A percentile compares a stretch with the other conserved stretches of the same genome.
Evolutionary conservation across 169 alveolate species (phyloP).

Genomic region (Eimeria mitis): DNA sequence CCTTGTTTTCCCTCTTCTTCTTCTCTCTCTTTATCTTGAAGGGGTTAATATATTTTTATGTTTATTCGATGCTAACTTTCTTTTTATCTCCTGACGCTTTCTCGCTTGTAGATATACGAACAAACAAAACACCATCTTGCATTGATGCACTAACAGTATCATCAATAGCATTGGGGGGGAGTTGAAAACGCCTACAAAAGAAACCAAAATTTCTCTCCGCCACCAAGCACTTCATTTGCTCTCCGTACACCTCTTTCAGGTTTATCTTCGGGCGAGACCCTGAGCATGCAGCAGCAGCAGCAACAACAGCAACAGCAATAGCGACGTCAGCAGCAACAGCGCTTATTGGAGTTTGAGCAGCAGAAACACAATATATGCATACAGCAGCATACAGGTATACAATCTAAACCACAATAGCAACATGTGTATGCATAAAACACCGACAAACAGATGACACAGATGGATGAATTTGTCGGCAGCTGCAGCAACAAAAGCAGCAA

Average conservation of each 20-base stretch:
- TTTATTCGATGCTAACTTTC: constrained; percentile 28
- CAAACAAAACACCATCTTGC: constrained; percentile 74
- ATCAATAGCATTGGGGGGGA: constrained; percentile 71
- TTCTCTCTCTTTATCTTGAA: background rate
- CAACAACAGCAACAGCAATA: background rate
- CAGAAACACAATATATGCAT: background rate
- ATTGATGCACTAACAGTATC: constrained; percentile 76
- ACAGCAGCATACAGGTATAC: background rate
- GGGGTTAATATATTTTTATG: background rate
- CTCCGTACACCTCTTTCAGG: constrained; percentile 47
- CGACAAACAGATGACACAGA: background rate
- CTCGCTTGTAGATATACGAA: constrained; percentile 48
- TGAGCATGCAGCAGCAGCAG: constrained; percentile 18
- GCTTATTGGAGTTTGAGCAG: background rate
- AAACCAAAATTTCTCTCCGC: constrained; percentile 64
- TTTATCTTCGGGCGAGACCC: constrained; percentile 62
- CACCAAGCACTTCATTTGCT: constrained; percentile 22
- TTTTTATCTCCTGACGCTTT: constrained; percentile 13
- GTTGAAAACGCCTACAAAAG: constrained; percentile 75
- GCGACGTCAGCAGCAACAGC: background rate
- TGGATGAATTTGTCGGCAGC: too few relatives aligned
- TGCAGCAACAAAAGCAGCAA: too few relatives aligned
- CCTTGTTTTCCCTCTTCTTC: background rate
- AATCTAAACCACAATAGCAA: background rate
- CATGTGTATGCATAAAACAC: background rate